Conservation (phyloP, 140 eudicot species). For the Stevia rebaudiana region DNA sequence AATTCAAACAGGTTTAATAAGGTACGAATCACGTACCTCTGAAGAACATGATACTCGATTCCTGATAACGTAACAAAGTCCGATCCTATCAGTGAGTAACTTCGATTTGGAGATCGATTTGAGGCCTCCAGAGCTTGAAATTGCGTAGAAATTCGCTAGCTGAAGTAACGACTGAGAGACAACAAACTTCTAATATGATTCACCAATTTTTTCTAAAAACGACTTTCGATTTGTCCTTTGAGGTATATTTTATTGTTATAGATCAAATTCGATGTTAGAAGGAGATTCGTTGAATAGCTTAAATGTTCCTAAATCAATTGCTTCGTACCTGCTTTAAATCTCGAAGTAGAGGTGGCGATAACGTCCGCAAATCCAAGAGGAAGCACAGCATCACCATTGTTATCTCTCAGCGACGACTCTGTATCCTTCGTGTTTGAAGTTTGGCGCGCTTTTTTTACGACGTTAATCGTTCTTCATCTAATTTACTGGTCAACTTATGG, state of each 20-base stretch:
- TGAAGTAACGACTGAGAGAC: constrained; percentile 60
- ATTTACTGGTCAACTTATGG: too few species aligned
- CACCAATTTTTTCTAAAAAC: neutral
- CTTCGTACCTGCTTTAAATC: constrained; percentile 62
- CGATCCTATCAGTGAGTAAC: constrained; percentile 54
- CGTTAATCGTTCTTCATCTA: too few species aligned
- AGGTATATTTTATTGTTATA: neutral
- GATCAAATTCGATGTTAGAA: constrained; percentile 16
- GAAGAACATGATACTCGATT: constrained; percentile 49
- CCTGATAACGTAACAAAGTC: constrained; percentile 54
- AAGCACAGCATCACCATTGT: constrained; percentile 75
- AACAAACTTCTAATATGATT: constrained; percentile 9
- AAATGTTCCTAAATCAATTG: neutral
- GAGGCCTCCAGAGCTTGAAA: constrained; percentile 34
- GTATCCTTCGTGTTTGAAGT: neutral
- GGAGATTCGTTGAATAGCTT: neutral
- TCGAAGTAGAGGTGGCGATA: constrained; percentile 63
- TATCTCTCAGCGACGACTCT: constrained; percentile 6
- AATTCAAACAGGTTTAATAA: neutral
- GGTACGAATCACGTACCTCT: constrained; percentile 44
- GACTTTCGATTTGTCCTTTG: neutral
- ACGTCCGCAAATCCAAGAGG: constrained; percentile 64
- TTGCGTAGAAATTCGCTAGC: constrained; percentile 80
- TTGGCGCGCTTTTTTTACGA: constrained; percentile 36
- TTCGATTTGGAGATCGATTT: constrained; percentile 35